Evolutionary conservation across 805 yeast species (phyloP).

Genomic region (Teunomyces cretensis): DNA sequence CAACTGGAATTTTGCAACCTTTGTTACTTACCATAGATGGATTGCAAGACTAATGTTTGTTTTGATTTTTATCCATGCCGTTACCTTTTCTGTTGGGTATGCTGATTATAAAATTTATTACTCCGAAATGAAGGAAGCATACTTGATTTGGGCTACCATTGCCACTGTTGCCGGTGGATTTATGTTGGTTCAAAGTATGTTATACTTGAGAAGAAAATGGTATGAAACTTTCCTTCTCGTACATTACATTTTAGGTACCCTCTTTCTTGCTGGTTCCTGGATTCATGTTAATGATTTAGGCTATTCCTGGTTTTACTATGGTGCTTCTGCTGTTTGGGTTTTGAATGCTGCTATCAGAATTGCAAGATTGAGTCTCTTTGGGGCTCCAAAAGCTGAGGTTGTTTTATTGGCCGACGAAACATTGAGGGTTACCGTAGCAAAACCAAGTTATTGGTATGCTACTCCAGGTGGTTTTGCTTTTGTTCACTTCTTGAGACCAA

Average conservation of each 20-base stretch:
- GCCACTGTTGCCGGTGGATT: constrained; percentile 34
- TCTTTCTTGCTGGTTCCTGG: constrained; percentile 47
- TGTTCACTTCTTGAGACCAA: constrained; percentile 46
- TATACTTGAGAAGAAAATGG: constrained; percentile 42
- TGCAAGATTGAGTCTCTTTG: constrained; percentile 30
- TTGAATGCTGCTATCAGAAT: constrained; percentile 34
- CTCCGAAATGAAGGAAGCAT: constrained; percentile 15
- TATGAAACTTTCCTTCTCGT: constrained; percentile 52
- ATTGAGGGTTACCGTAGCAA: constrained; percentile 33
- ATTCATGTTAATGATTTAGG: constrained; percentile 40
- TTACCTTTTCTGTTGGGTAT: constrained; percentile 11
- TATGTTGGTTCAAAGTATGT: constrained; percentile 44
- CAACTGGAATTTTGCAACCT: constrained; percentile 7
- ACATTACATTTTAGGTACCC: constrained; percentile 55
- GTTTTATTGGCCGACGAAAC: constrained; percentile 33
- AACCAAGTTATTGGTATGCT: constrained; percentile 35
- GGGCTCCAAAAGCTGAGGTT: constrained; percentile 36
- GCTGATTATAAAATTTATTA: constrained; percentile 11
- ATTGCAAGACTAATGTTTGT: constrained; percentile 14
- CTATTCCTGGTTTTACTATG: constrained; percentile 27
- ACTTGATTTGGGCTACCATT: constrained; percentile 26
- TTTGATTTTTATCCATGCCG: constrained; percentile 17
- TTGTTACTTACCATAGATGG: constrained; percentile 22
- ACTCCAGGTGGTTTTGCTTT: constrained; percentile 60
- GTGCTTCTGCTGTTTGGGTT: constrained; percentile 36